Evolutionary conservation across 305 asterid genomes (phyloP), one percentile per base, ranked within the genome.

Genomic region (Withania somnifera): DNA sequence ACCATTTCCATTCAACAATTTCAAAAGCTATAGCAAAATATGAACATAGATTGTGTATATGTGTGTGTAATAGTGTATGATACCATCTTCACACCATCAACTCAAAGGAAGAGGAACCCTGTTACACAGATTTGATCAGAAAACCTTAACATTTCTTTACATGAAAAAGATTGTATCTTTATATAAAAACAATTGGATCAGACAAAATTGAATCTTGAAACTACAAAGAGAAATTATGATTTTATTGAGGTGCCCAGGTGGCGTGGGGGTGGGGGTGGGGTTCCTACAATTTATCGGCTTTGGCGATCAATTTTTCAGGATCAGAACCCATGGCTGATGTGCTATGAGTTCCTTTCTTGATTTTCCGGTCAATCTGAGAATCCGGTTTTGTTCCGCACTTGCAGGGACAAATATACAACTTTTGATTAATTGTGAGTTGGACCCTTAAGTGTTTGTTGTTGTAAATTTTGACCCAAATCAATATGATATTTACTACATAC

Each of bases 271-370:
- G 56, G 73, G 71, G 73, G 61, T 51, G 10, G 40, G 22, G 79
- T 63, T 61, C 88, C 85, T 79, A 94, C 99, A 94, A 87, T 84
- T 96, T 96, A 88, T 96, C 99, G 56, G 98, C 99, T 86, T 94
- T 96, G 64, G 91, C 85, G 82, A 94, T 87, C 97, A 96, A 79
- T 90, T 94, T 93, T 4, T 88, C 92, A 80, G 97, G 93, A 90
- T 96, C 97, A 89, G 98, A 88, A 85, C 60, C 79, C 79, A 73
- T 73, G 5, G 60, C 40, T 73, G 60, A 73, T 24, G 57, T 73
- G 40, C 58, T 73, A 15, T 73, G 36, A 14, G 40, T 73, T 47
- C 58, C 60, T 73, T 42, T 24, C 78, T 42, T 71, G 22, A 10
- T 26, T 73, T 11, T 45, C 79, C 79, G 38, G 57, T 71, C 58